Evolutionary conservation across 2,329 filamentous ascomycete genomes (phyloP).

Genomic region (Curvularia eragrostidis): DNA sequence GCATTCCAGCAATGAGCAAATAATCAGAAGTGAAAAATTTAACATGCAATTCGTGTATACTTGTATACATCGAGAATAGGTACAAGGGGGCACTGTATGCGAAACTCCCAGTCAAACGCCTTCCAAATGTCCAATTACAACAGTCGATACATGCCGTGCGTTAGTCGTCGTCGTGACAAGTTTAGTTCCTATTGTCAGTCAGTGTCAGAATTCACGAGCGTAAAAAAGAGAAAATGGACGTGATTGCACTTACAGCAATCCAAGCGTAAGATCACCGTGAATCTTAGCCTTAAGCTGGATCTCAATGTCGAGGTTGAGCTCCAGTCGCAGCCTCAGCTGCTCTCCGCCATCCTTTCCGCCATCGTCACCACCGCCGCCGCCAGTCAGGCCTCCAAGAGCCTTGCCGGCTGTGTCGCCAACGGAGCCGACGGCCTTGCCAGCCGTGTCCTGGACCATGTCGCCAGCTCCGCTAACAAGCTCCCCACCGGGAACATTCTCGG

Average conservation of each 20-base stretch:
- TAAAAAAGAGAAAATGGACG: too few relatives aligned
- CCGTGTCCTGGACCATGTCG: constrained; percentile 64
- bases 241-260: constrained; percentile 54
- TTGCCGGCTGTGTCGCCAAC: constrained; percentile 53
- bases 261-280: constrained; percentile 68
- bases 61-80: constrained; percentile 24
- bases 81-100: constrained; percentile 35
- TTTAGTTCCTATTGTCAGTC: constrained; percentile 41
- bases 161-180: constrained; percentile 20
- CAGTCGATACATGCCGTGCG: constrained; percentile 23
- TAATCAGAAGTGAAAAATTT: not conserved
- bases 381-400: constrained; percentile 57
- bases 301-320: constrained; percentile 68
- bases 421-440: constrained; percentile 58
- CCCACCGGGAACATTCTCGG: constrained; percentile 61
- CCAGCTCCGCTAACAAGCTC: constrained; percentile 60
- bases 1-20: not conserved
- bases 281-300: constrained; percentile 70
- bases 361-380: constrained; percentile 48
- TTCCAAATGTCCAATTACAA: constrained; percentile 20
- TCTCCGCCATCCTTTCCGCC: constrained; percentile 50
- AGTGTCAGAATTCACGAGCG: constrained; percentile 14
- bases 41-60: constrained; percentile 10
- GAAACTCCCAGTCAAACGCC: constrained; percentile 35
- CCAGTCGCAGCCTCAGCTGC: constrained; percentile 63